Base-by-base conservation (phyloP, 2,329 filamentous ascomycete species). In the Phaeosphaeria sp. region DNA sequence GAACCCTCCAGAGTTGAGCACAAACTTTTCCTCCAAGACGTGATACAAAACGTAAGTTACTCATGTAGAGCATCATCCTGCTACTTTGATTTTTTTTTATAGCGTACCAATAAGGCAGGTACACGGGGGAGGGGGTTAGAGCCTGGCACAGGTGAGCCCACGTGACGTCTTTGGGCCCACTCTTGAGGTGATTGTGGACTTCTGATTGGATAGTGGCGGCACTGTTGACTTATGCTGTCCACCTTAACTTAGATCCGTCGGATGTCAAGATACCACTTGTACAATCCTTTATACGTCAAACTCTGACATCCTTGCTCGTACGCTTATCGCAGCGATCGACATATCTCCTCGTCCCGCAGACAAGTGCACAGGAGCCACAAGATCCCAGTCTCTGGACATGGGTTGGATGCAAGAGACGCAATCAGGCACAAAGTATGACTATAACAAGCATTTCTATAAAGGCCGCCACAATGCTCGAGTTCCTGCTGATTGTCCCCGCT, bases 281-380 rank as follows among this genome's bases (percentile, higher is more conserved):
- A 25, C 44, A 6, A 44, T 17, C 23, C 9, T 27, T 52, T 51
- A 33, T 23, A 48, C 18, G 4, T 18, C 25, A 47, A n/a, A 25
- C 21, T 23, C 9, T 36, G 18, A 44, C 51, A 36, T 21, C 7
- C 36, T 25, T 18, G 10, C 20, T 7, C 15, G 44, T 43, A 50
- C 49, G 41, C 59, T 64, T 66, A 68, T 69, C 65, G 56, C 52
- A 59, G 27, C 42, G 53, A 68, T 64, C 61, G 51, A 59, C 51
- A 54, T 55, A 55, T 53, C 48, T 57, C 50, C 55, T 50, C 43
- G 53, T 62, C 51, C 65, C 63, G 54, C 49, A 55, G 55, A 46
- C 27, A 52, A 42, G 39, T 27, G 49, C 44, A 42, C 43, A 46
- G 46, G 30, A 57, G 44, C 15, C 27, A 13, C 21, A 49, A 6